These are phyloP conservation scores for Gossypium anomalum DNA, from an alignment of 345 rosid genomes.

Conservation along the genomic window DNA sequence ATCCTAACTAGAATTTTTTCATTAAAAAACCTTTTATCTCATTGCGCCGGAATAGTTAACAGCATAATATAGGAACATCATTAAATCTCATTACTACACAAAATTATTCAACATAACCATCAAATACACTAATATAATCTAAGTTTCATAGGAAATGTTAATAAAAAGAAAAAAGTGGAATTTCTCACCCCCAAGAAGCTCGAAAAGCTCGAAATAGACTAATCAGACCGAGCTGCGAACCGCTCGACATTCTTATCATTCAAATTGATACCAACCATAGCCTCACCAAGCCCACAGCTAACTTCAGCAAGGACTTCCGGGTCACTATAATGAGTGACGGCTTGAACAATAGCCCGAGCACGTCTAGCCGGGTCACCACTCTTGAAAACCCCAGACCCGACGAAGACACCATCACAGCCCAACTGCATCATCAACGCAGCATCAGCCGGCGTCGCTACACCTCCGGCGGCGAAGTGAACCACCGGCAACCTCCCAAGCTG, in stretches of 20 bases:
- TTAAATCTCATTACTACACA: too few species aligned
- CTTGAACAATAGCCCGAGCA: slow-evolving; percentile 72
- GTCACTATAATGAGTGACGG: slow-evolving; percentile 60
- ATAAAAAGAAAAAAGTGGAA: background rate
- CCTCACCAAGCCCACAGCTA: slow-evolving; percentile 68
- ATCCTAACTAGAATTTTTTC: too few species aligned
- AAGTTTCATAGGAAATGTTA: too few species aligned
- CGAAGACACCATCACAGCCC: slow-evolving; percentile 70
- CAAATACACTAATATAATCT: too few species aligned
- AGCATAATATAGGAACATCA: too few species aligned
- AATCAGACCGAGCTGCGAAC: slow-evolving; percentile 66
- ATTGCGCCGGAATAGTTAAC: too few species aligned
- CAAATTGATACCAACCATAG: slow-evolving; percentile 74
- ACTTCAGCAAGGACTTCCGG: slow-evolving; percentile 59
- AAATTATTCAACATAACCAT: too few species aligned
- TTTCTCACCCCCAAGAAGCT: slow-evolving; percentile 10
- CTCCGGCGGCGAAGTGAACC: slow-evolving; percentile 70
- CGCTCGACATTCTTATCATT: slow-evolving; percentile 65
- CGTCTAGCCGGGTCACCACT: slow-evolving; percentile 60
- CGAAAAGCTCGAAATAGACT: background rate
- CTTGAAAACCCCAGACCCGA: slow-evolving; percentile 68
- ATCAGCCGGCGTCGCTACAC: slow-evolving; percentile 69
- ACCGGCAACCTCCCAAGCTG: slow-evolving; percentile 71
- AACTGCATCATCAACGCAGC: slow-evolving; percentile 80
- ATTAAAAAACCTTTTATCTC: too few species aligned